Base-by-base conservation (phyloP, 2,329 filamentous ascomycete species). In the Botrytis sinoallii region DNA sequence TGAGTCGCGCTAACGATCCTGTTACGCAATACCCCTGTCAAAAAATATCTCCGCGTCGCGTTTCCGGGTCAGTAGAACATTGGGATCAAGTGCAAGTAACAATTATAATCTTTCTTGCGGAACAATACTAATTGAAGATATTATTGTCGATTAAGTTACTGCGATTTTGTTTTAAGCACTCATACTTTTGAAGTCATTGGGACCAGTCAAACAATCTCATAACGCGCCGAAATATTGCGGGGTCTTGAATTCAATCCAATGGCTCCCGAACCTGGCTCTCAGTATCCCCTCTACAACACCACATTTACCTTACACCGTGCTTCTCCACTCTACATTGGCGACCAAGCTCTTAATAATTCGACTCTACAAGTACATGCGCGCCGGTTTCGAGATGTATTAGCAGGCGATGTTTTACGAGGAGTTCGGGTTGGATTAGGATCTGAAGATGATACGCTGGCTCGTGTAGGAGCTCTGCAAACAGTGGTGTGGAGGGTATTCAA, bases 211-310 rank as follows among this genome's bases (percentile, higher is more conserved):
- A 70, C 22, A 22, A 29, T 60, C 6, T 4, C 35, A 38, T 10
- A 46, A 38, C 61, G 52, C 40, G 63, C 12, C 38, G 25, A 18
- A n/a, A 57, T 38, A 32, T 38, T 32, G 48, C 18, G 25, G 66
- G 35, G 48, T 57, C 48, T 68, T 42, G 38, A 32, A 42, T 42
- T 18, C n/a, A 40, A 74, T 57, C 35, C 3, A 29, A 74, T 74
- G 72, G 67, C 72, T 40, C 60, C 65, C 42, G 10, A 66, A 70
- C 10, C 65, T 52, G 42, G 48, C 46, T 48, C 35, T n/a, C 70
- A 72, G 38, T 81, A 86, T 76, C 85, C 84, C 22, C 82, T 86
- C 70, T 86, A 85, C 80, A 82, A 83, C 76, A 82, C 83, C 32
- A 85, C 83, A 14, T 85, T 83, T 78, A 81, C 78, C 38, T 78